phyloP scores from a whole-genome alignment of 805 yeast genomes.

The Candida maesae region DNA sequence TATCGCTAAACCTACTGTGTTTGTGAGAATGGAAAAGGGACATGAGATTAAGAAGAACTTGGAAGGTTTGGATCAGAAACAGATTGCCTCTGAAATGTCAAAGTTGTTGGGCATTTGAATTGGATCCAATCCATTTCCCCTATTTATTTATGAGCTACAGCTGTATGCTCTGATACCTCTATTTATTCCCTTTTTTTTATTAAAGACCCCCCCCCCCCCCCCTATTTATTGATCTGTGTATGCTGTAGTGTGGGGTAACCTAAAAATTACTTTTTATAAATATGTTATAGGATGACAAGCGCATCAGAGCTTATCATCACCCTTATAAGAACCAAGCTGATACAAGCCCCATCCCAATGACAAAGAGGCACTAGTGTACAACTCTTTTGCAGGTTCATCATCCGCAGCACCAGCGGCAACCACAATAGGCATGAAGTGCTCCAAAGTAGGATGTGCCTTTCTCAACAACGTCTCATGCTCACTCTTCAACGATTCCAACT shows the following conservation, averaged over 20 bases:
- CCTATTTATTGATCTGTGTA: slow-evolving; percentile 2
- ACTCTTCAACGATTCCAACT: slow-evolving; percentile 35
- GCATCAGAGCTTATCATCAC: background rate
- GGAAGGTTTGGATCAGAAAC: slow-evolving; percentile 31
- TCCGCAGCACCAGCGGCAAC: slow-evolving; percentile 55
- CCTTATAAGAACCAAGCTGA: slow-evolving; percentile 36
- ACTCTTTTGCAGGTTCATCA: slow-evolving; percentile 37
- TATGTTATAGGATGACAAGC: no score
- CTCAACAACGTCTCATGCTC: slow-evolving; percentile 34
- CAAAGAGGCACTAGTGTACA: slow-evolving; percentile 41
- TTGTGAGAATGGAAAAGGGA: slow-evolving; percentile 59
- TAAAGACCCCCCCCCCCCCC: background rate
- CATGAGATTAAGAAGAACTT: slow-evolving; percentile 32
- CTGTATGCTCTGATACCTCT: no score
- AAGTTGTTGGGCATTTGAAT: slow-evolving; percentile 14
- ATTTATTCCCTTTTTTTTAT: background rate
- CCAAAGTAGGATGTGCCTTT: slow-evolving; percentile 71
- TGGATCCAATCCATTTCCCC: no score
- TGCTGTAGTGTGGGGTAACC: no score
- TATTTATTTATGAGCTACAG: background rate
- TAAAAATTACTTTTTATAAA: no score
- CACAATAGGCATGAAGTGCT: slow-evolving; percentile 66
- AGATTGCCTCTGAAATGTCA: slow-evolving; percentile 25
- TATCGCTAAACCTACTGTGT: slow-evolving; percentile 62
- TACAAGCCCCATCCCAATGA: slow-evolving; percentile 73